Percentiles rank a stretch among this genome's conserved stretches.
Evolutionary conservation across 441 rosid species (phyloP).

Genomic region (Adansonia rubrostipa): DNA sequence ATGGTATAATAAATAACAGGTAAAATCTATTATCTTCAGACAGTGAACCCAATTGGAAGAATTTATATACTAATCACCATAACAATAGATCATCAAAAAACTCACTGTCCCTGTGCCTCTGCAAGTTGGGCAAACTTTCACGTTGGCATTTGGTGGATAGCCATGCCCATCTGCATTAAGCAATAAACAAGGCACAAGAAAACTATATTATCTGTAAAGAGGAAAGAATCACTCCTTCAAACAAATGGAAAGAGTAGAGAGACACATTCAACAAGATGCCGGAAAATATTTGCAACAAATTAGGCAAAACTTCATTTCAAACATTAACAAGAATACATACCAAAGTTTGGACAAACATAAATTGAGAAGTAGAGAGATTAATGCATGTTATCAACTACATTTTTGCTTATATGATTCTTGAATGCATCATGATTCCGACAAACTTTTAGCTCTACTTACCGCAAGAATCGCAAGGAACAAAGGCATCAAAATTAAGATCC

Average conservation of each 20-base stretch:
- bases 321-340: background rate
- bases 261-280: background rate
- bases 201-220: conserved; percentile 17
- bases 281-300: background rate
- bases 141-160: conserved; percentile 62
- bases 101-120: conserved; percentile 84
- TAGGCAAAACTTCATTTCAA: conserved; percentile 11
- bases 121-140: conserved; percentile 70
- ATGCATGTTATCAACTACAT: background rate
- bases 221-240: conserved; percentile 2
- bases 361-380: conserved; percentile 14
- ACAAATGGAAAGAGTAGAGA: background rate
- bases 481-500: conserved; percentile 69
- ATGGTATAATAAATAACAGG: conserved; percentile 14
- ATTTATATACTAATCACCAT: conserved; percentile 30
- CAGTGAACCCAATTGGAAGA: conserved; percentile 25
- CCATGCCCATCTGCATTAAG: conserved; percentile 79
- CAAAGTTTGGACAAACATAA: background rate
- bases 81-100: conserved; percentile 32
- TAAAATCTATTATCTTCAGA: conserved; percentile 12
- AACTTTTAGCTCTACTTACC: conserved; percentile 54
- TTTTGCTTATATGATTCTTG: conserved; percentile 18
- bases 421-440: conserved; percentile 12
- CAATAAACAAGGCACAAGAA: conserved; percentile 27
- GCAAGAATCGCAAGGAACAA: conserved; percentile 81